phyloP scores from a whole-genome alignment of 805 yeast genomes.

The Yamadazyma tumulicola region DNA sequence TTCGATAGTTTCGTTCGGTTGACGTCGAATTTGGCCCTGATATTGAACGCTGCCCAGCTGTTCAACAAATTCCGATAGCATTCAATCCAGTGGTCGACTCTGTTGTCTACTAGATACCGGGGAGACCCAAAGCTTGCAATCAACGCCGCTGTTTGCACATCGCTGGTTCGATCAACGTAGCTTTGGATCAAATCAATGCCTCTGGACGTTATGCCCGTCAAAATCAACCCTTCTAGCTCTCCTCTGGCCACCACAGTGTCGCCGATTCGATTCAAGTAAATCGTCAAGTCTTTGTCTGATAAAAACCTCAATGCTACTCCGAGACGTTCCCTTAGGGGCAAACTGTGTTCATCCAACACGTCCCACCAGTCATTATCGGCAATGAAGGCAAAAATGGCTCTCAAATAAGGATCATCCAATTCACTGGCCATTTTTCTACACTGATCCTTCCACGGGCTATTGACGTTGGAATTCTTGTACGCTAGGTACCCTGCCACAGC shows the following conservation, averaged over 20 bases:
- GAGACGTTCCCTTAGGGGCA: constrained; percentile 82
- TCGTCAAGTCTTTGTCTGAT: constrained; percentile 71
- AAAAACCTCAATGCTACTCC: constrained; percentile 89
- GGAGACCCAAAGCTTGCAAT: constrained; percentile 82
- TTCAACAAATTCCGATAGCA: constrained; percentile 66
- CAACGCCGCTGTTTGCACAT: constrained; percentile 87
- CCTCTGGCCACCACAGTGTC: constrained; percentile 72
- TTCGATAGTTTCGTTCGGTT: constrained; percentile 62
- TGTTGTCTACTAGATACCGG: constrained; percentile 66
- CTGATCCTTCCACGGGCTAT: constrained; percentile 89
- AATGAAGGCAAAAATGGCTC: constrained; percentile 90
- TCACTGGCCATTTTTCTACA: constrained; percentile 87
- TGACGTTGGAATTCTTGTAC: constrained; percentile 52
- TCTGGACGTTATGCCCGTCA: constrained; percentile 88
- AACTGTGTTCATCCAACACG: constrained; percentile 82
- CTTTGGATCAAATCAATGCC: constrained; percentile 81
- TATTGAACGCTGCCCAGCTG: constrained; percentile 76
- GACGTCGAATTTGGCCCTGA: constrained; percentile 83
- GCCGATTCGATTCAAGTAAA: constrained; percentile 67
- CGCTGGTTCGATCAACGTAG: constrained; percentile 84
- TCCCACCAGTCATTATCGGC: constrained; percentile 97
- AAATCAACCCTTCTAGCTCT: constrained; percentile 83
- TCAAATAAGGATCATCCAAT: constrained; percentile 79
- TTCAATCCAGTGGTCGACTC: constrained; percentile 78
- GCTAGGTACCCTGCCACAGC: constrained; percentile 90